Evolutionary conservation across 495 filamentous ascomycete species (phyloP), one percentile per base, ranked within the genome.

Genomic region (Daldinia decipiens): DNA sequence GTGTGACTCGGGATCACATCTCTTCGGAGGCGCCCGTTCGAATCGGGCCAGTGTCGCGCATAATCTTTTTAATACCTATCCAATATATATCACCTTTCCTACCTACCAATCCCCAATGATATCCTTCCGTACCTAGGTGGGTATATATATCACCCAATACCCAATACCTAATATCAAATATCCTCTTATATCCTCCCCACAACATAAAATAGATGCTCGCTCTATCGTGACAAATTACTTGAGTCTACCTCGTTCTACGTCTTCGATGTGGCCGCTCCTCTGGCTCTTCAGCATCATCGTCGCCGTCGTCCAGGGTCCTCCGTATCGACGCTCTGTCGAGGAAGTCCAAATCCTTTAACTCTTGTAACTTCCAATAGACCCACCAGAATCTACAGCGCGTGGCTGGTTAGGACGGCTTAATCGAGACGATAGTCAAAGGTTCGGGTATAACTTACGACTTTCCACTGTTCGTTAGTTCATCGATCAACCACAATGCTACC

Each of bases 1-100:
- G 62, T 65, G 53, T 65, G 39, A 50, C 62, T 65, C 62, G 62
- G 52, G 59, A 58, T 65, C 29, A 65, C 53, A 65, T 65, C 53
- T 65, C 62, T 58, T 65, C 39, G 53, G 53, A 65, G 53, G 53
- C 53, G 62, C 62, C 53, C 19, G 39, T 65, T 65, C 62, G 62
- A 65, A 65, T 58, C 62, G 40, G 53, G 53, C 53, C 39, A 57
- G 52, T 58, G 53, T 58, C 62, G 53, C 9, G 1, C 7, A 36
- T 57, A 19, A 19, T 56, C 21, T 56, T 53, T 53, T 54, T 54
- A 32, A 34, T 34, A 34, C 11, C 2, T 34, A 34, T 34, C 2
- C 32, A 34, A 34, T 11, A 12, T 34, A 11, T 34, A 36, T 36
- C 1, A 36, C 12, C 12, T 36, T 36, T 11, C 32, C 32, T 12